Evolutionary conservation across 306 rosid genomes (phyloP).

Genomic region (Citrullus amarus): DNA sequence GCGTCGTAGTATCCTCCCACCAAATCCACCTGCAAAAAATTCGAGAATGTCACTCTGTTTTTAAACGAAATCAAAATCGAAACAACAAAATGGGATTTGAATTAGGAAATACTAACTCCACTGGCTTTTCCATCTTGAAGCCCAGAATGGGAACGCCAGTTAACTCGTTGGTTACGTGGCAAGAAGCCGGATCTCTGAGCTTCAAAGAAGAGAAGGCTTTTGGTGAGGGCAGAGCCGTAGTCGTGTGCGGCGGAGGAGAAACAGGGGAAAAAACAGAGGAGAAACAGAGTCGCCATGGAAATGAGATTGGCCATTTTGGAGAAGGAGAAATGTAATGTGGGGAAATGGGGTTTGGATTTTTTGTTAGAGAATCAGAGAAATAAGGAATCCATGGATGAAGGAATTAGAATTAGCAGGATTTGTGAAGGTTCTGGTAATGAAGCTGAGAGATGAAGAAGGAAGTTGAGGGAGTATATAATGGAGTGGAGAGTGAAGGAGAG

Average conservation of each 20-base stretch:
- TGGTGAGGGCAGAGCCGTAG: conserved; percentile 69
- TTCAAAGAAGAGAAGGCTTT: conserved; percentile 87
- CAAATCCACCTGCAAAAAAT: conserved; percentile 56
- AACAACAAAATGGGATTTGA: neutral
- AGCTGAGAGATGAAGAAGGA: neutral
- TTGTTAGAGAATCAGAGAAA: neutral
- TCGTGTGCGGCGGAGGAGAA: conserved; percentile 55
- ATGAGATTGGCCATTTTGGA: conserved; percentile 31
- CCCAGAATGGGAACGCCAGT: conserved; percentile 85
- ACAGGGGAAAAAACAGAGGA: conserved; percentile 18
- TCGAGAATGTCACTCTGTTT: neutral
- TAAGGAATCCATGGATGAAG: neutral
- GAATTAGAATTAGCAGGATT: neutral
- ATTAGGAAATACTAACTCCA: conserved; percentile 35
- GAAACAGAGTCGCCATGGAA: conserved; percentile 27
- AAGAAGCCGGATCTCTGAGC: conserved; percentile 94
- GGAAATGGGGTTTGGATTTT: neutral
- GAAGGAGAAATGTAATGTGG: neutral
- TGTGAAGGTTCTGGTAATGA: neutral
- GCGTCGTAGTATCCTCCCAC: conserved; percentile 97
- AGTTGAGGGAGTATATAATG: neutral
- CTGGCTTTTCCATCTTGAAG: conserved; percentile 77
- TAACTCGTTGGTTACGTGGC: conserved; percentile 73
- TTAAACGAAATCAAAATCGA: too few relatives aligned
- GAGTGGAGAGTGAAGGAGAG: conserved; percentile 3